Evolutionary conservation across 441 rosid species (phyloP).

Genomic region (Mallotus repandus): DNA sequence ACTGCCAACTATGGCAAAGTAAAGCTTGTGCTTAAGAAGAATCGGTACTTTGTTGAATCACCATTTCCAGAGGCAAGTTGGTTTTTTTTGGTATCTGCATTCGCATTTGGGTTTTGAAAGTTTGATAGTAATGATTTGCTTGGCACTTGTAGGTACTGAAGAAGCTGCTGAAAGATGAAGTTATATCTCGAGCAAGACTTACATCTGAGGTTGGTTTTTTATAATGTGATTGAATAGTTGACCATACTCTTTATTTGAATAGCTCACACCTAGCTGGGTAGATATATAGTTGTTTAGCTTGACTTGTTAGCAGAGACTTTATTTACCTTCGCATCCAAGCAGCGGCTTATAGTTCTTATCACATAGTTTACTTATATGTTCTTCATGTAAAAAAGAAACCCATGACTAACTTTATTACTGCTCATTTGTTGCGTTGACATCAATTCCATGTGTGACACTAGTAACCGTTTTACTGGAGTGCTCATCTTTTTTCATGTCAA

Average conservation of each 20-base stretch:
- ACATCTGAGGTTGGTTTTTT: constrained; percentile 56
- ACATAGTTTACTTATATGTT: too few relatives aligned
- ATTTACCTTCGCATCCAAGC: too few relatives aligned
- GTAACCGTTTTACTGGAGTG: background rate
- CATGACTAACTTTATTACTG: too few relatives aligned
- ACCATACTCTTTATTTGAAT: background rate
- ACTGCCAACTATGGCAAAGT: constrained; percentile 96
- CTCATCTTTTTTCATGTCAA: background rate
- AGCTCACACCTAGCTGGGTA: background rate
- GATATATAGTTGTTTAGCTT: too few relatives aligned
- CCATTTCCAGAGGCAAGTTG: constrained; percentile 81
- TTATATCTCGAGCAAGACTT: constrained; percentile 64
- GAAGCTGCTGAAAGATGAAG: constrained; percentile 70
- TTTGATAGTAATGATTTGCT: background rate
- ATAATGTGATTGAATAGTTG: constrained; percentile 9
- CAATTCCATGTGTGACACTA: background rate
- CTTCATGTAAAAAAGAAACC: too few relatives aligned
- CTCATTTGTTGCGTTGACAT: background rate
- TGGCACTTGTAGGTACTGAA: constrained; percentile 61
- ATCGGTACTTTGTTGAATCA: constrained; percentile 76
- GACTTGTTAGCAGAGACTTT: too few relatives aligned
- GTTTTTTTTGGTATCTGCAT: background rate
- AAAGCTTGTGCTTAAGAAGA: constrained; percentile 92
- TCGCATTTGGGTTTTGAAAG: constrained; percentile 5
- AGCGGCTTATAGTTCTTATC: too few relatives aligned